A percentile compares a stretch with the other conserved stretches of the same genome.
Evolutionary conservation across 1,139 yeast species (phyloP).

Genomic region (Suhomyces atakaporum): DNA sequence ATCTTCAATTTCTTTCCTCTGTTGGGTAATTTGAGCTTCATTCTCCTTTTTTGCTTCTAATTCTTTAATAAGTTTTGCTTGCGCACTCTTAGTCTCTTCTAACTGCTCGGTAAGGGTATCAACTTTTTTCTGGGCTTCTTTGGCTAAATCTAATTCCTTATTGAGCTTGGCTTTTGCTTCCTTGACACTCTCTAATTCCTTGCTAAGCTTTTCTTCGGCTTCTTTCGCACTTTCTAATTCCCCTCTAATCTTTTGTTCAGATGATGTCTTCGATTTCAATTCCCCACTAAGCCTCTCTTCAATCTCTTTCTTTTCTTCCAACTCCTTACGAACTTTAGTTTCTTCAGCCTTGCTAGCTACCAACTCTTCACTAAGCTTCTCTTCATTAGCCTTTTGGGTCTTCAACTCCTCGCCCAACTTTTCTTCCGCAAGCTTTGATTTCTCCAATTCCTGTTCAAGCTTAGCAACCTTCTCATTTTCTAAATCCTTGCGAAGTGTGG

Average conservation of each 20-base stretch:
- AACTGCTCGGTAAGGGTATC: neutral
- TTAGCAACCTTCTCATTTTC: neutral
- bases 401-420: neutral
- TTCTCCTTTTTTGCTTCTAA: constrained; percentile 3
- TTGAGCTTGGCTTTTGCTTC: neutral
- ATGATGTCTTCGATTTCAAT: neutral
- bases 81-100: constrained; percentile 1
- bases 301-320: constrained; percentile 2
- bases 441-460: neutral
- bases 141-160: neutral
- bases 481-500: constrained; percentile 2
- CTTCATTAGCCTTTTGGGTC: constrained; percentile 1
- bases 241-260: neutral
- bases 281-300: neutral
- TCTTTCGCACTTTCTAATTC: neutral
- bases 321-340: neutral
- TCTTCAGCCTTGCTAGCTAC: constrained; percentile 1
- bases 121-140: neutral
- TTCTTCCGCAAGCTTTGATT: neutral
- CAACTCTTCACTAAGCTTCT: neutral
- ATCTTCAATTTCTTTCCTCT: too few relatives aligned
- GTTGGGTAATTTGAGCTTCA: too few relatives aligned
- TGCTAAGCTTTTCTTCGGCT: neutral
- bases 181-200: neutral
- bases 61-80: neutral